Evolutionary conservation across 345 rosid species (phyloP), one percentile per base, ranked within the genome.

Genomic region (Acer yangbiense): DNA sequence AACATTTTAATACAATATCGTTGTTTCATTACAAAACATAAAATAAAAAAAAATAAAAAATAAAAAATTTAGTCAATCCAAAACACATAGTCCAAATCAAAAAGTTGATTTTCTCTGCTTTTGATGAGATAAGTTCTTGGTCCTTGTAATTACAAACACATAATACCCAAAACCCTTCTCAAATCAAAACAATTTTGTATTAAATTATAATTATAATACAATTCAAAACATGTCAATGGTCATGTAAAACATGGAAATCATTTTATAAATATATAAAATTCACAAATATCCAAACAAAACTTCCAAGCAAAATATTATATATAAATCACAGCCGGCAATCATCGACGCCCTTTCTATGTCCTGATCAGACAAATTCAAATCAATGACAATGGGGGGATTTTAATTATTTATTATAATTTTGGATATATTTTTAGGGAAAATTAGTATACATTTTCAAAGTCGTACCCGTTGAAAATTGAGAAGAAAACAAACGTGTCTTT

Each of bases 311-410:
- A 17, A 16, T 20, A 60, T 46, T 9, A 46, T 46, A 10, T 46
- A 46, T 46, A 46, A 9, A 10, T 46, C 10, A n/a, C 18, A 71
- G 74, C 64, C 74, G 74, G 65, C 75, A 39, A 12, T 52, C 55
- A 7, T 52, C 63, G 20, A 14, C 1, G 6, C 18, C 20, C 18
- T 35, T 52, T 55, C 52, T 68, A 20, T 18, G 52, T 35, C 17
- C 50, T 8, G n/a, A 35, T 41, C 16, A 13, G 67, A 58, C 35
- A 41, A 35, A 29, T 72, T 58, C 66, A 20, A 35, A 72, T 4
- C 8, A 57, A 25, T 35, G 6, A 13, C 14, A 57, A 25, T n/a
- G 1, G 14, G 62, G 9, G 10, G 23, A 10, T 17, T 43, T 55
- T n/a, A 18, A 60, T 60, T 60, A 20, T 60, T 60, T 2, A 25